Evolutionary conservation across 1,284 basidiomycete genomes (phyloP).

Genomic region (Irpex rosettiformis): DNA sequence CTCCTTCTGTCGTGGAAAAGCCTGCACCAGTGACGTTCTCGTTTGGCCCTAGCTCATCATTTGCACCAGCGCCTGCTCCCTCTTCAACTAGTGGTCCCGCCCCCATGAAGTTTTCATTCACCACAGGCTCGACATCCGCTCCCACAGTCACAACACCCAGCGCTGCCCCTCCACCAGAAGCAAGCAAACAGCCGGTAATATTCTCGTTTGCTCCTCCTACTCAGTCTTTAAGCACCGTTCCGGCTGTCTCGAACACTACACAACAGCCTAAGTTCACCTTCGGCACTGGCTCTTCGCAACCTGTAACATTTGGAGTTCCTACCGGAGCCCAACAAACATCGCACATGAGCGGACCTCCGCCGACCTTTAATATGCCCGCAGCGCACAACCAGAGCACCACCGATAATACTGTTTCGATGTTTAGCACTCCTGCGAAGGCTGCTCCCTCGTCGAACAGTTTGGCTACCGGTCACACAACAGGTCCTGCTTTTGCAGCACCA

Average conservation of each 20-base stretch:
- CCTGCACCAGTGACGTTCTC: neutral
- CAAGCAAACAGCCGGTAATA: neutral
- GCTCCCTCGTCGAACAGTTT: neutral
- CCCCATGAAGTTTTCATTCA: slow-evolving; percentile 31
- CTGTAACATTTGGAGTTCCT: neutral
- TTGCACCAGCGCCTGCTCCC: slow-evolving; percentile 9
- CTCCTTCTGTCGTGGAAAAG: slow-evolving; percentile 6
- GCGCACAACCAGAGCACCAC: neutral
- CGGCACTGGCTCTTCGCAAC: neutral
- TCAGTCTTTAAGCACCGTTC: slow-evolving; percentile 6
- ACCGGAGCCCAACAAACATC: neutral
- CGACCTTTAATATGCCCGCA: neutral
- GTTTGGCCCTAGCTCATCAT: neutral
- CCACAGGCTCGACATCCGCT: slow-evolving; percentile 16
- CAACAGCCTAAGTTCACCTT: neutral
- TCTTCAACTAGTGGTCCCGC: slow-evolving; percentile 10
- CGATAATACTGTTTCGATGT: neutral
- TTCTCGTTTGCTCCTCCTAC: slow-evolving; percentile 2
- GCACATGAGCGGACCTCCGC: neutral
- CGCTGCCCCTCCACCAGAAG: slow-evolving; percentile 5
- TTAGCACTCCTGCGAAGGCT: neutral
- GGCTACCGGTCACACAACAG: no score
- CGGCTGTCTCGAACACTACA: slow-evolving; percentile 1
- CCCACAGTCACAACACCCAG: slow-evolving; percentile 10
- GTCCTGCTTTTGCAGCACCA: neutral